phyloP scores from a whole-genome alignment of 1,139 yeast genomes.

The Scheffersomyces stambukii region DNA sequence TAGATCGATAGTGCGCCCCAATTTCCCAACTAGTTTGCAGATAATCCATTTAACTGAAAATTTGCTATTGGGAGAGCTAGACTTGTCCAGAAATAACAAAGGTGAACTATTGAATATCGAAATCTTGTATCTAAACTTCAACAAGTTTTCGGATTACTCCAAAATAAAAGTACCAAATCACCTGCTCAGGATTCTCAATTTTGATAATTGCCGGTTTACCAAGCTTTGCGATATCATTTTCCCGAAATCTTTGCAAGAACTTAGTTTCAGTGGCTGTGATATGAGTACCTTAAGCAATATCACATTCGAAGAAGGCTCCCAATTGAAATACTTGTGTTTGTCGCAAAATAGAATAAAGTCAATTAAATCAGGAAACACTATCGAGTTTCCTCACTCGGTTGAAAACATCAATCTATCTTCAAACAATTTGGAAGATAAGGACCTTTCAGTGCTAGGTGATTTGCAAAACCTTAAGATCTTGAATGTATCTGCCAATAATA shows the following conservation, averaged over 20 bases:
- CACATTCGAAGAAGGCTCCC: conserved; percentile 11
- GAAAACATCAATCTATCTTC: conserved; percentile 9
- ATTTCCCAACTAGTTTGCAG: conserved; percentile 14
- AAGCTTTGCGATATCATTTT: conserved; percentile 10
- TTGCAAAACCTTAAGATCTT: conserved; percentile 10
- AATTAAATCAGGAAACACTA: no score
- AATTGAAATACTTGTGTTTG: conserved; percentile 11
- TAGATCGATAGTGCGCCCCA: conserved; percentile 9
- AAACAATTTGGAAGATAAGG: conserved; percentile 11
- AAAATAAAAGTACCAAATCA: conserved; percentile 15
- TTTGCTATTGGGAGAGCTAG: conserved; percentile 12
- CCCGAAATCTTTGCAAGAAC: conserved; percentile 13
- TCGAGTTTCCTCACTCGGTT: conserved; percentile 11
- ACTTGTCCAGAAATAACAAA: conserved; percentile 13
- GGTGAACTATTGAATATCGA: conserved; percentile 14
- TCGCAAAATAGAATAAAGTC: conserved; percentile 15
- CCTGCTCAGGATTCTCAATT: conserved; percentile 16
- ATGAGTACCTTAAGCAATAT: conserved; percentile 12
- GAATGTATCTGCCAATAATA: conserved; percentile 12
- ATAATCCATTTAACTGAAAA: conserved; percentile 23
- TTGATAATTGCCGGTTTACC: conserved; percentile 18
- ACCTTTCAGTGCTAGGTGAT: conserved; percentile 4
- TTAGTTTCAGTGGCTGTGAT: conserved; percentile 20
- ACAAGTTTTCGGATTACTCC: conserved; percentile 11
- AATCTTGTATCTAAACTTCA: conserved; percentile 18